Evolutionary conservation across 192 early-diverging fungal species (phyloP).

Genomic region (Gigaspora rosea): DNA sequence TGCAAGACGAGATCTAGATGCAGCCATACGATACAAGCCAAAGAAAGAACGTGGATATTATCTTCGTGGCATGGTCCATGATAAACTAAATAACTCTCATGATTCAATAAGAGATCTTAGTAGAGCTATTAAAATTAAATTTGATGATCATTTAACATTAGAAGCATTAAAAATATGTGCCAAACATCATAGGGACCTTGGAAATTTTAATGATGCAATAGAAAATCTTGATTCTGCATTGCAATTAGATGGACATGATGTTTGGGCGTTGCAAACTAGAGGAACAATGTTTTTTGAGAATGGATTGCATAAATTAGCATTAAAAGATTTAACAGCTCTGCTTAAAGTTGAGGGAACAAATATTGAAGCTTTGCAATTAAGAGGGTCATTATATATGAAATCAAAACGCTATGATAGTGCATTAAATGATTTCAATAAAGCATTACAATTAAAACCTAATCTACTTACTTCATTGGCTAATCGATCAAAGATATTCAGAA

Average conservation of each 20-base stretch:
- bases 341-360: neutral
- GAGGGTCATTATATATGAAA: neutral
- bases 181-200: neutral
- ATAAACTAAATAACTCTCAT: neutral
- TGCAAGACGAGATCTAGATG: neutral
- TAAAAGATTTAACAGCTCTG: neutral
- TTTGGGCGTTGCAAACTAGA: neutral
- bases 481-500: neutral
- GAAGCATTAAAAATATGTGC: slow-evolving; percentile 15
- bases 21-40: neutral
- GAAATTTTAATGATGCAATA: neutral
- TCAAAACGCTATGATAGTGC: slow-evolving; percentile 1
- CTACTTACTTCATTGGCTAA: neutral
- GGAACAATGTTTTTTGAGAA: slow-evolving; percentile 1
- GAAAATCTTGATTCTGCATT: neutral
- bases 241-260: neutral
- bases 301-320: neutral
- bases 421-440: slow-evolving; percentile 18
- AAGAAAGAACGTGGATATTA: neutral
- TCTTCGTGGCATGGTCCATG: neutral
- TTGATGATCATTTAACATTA: slow-evolving; percentile 4
- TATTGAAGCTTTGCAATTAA: neutral
- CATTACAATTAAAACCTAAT: neutral
- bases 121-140: neutral
- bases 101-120: slow-evolving; percentile 6